Percentiles rank a stretch among this genome's conserved stretches.
phyloP scores from a whole-genome alignment of 306 rosid species.

The Carpinus viminea region DNA sequence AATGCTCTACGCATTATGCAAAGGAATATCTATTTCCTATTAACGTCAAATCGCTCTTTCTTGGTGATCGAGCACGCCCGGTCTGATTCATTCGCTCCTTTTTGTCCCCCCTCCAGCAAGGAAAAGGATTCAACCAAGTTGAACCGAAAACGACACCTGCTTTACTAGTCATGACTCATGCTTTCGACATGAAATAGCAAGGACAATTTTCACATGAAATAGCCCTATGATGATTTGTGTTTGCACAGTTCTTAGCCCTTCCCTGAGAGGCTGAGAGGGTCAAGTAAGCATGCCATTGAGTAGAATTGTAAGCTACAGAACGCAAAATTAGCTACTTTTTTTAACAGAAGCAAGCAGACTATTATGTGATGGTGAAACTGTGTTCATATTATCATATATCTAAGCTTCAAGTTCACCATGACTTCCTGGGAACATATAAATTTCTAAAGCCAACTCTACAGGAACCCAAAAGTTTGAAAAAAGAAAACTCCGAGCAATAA shows the following conservation, averaged over 20 bases:
- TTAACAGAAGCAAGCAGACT: conserved; percentile 38
- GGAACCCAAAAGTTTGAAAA: conserved; percentile 42
- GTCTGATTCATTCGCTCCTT: neutral
- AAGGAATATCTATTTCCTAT: neutral
- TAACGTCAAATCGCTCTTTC: conserved; percentile 6
- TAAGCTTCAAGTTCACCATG: conserved; percentile 42
- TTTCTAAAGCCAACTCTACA: conserved; percentile 68
- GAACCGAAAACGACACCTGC: neutral
- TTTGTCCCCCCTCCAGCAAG: too few relatives aligned
- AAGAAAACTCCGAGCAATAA: conserved; percentile 46
- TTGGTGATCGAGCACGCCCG: neutral
- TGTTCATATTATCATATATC: conserved; percentile 24
- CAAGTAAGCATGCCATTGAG: conserved; percentile 11
- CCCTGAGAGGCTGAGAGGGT: neutral
- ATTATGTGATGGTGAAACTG: conserved; percentile 24
- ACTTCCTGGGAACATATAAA: conserved; percentile 52
- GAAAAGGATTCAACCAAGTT: neutral
- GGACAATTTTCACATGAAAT: too few relatives aligned
- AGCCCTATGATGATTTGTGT: neutral
- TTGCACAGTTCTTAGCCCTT: neutral
- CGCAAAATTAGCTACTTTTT: conserved; percentile 26
- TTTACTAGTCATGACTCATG: neutral
- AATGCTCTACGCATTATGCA: conserved; percentile 17
- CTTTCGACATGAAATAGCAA: too few relatives aligned
- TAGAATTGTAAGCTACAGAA: conserved; percentile 6